These are phyloP conservation scores for Curvularia lunata DNA, from an alignment of 2,329 filamentous ascomycete species.

Conservation along the genomic window DNA sequence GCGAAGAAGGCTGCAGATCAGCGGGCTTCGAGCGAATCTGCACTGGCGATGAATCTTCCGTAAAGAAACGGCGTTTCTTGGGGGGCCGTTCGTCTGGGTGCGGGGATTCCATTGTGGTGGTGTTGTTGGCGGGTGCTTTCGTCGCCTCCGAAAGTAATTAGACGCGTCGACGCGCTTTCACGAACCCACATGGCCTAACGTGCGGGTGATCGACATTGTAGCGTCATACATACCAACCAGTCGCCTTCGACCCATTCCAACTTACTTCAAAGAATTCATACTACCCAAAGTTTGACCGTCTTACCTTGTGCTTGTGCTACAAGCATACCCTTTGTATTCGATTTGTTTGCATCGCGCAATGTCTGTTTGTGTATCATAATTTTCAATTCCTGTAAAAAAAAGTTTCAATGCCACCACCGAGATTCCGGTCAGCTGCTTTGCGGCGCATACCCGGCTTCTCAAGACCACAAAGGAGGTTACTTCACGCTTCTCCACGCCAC, in stretches of 20 bases:
- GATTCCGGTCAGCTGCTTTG: slow-evolving; percentile 26
- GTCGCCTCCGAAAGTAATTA: slow-evolving; percentile 14
- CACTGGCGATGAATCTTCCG: slow-evolving; percentile 55
- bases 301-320: not conserved
- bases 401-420: slow-evolving; percentile 36
- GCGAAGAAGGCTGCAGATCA: slow-evolving; percentile 39
- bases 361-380: slow-evolving; percentile 8
- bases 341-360: slow-evolving; percentile 11
- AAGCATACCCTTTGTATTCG: not conserved
- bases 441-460: slow-evolving; percentile 22
- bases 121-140: slow-evolving; percentile 7
- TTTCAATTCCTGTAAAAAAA: slow-evolving; percentile 17
- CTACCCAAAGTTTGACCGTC: not conserved
- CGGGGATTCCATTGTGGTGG: slow-evolving; percentile 45
- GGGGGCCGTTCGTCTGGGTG: slow-evolving; percentile 60
- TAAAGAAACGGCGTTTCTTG: slow-evolving; percentile 70
- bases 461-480: slow-evolving; percentile 21
- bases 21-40: slow-evolving; percentile 23
- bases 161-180: slow-evolving; percentile 45
- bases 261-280: slow-evolving; percentile 11
- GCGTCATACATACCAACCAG: slow-evolving; percentile 34
- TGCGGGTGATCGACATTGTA: slow-evolving; percentile 32
- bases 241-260: slow-evolving; percentile 18
- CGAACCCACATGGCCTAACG: slow-evolving; percentile 29
- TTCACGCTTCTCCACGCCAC: slow-evolving; percentile 33